Percentiles rank a stretch among this genome's conserved stretches.
Evolutionary conservation across 176 grass and related monocot species (phyloP).

Genomic region (Oropetium thomaeum): DNA sequence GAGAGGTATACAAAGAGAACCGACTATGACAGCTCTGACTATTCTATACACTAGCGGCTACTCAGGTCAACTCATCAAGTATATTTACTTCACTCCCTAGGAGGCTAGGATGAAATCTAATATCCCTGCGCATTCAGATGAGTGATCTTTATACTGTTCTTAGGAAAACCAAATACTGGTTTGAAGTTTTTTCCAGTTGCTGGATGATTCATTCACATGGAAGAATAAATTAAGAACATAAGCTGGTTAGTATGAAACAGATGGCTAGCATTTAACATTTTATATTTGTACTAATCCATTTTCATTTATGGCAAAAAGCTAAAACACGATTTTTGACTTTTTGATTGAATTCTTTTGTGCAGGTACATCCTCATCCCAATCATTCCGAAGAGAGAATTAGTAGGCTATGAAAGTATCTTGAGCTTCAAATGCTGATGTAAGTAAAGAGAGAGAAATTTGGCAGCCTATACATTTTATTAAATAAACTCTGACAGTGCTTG

Average conservation of each 20-base stretch:
- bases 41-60: conserved; percentile 13
- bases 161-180: conserved; percentile 16
- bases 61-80: background rate
- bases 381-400: conserved; percentile 2
- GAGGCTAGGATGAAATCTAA: background rate
- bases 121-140: conserved; percentile 1
- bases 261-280: background rate
- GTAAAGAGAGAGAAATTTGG: background rate
- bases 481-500: conserved; percentile 3
- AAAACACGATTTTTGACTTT: too few species aligned
- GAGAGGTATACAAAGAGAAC: conserved; percentile 4
- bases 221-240: conserved; percentile 19
- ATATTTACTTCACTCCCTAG: conserved; percentile 10
- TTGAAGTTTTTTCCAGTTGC: background rate
- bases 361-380: conserved; percentile 3
- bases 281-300: background rate
- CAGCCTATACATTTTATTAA: background rate
- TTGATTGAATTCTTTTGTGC: conserved; percentile 31
- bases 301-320: background rate
- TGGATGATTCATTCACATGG: conserved; percentile 11
- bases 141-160: conserved; percentile 3
- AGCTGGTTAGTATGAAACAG: conserved; percentile 21
- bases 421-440: conserved; percentile 21
- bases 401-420: conserved; percentile 20
- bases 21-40: conserved; percentile 4